A percentile compares a stretch with the other conserved stretches of the same genome.
Evolutionary conservation across 1,284 basidiomycete species (phyloP).

Genomic region (Fomitopsis pinicola): DNA sequence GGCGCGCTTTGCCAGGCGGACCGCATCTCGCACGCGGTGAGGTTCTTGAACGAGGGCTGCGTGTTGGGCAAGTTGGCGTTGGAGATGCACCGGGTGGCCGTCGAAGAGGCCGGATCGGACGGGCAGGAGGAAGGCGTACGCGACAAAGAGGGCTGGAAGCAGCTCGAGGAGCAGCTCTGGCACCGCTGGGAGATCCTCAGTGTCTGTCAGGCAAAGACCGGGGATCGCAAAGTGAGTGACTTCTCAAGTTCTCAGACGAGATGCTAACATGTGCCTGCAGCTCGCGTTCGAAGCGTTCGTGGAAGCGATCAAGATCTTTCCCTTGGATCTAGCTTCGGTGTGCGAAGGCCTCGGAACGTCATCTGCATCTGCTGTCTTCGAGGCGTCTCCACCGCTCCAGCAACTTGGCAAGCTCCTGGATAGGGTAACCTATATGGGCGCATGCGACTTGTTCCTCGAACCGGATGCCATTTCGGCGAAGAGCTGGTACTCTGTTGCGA

Average conservation of each 20-base stretch:
- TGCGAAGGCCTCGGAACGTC: slow-evolving; percentile 26
- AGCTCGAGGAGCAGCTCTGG: slow-evolving; percentile 59
- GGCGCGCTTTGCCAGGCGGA: slow-evolving; percentile 59
- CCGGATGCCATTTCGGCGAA: slow-evolving; percentile 44
- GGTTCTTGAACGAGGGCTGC: slow-evolving; percentile 63
- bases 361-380: slow-evolving; percentile 32
- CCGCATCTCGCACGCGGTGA: slow-evolving; percentile 54
- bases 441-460: slow-evolving; percentile 56
- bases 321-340: slow-evolving; percentile 39
- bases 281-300: slow-evolving; percentile 57
- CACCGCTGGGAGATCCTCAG: slow-evolving; percentile 78
- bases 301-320: slow-evolving; percentile 49
- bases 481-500: slow-evolving; percentile 8
- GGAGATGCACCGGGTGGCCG: slow-evolving; percentile 5
- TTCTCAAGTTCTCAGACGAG: not conserved
- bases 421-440: slow-evolving; percentile 57
- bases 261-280: slow-evolving; percentile 29
- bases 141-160: slow-evolving; percentile 46
- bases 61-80: slow-evolving; percentile 46
- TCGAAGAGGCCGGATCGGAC: not conserved
- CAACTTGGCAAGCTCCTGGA: slow-evolving; percentile 60
- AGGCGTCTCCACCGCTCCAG: slow-evolving; percentile 36
- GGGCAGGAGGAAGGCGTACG: slow-evolving; percentile 10
- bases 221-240: slow-evolving; percentile 56
- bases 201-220: slow-evolving; percentile 68